Conservation (phyloP, 345 rosid species). For the Rhodomyrtus tomentosa region DNA sequence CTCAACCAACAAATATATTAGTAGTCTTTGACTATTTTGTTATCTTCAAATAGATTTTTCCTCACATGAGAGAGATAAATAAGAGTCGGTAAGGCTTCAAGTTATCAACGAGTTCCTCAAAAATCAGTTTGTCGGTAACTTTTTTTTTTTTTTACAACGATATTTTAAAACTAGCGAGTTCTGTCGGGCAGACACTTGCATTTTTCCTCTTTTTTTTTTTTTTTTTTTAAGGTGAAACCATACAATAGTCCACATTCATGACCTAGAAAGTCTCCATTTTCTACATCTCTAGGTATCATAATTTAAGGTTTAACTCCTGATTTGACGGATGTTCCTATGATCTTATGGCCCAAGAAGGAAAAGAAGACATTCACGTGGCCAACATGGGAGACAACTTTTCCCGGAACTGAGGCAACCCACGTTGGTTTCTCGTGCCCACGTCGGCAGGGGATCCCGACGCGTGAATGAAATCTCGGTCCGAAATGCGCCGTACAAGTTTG, state of each 20-base stretch:
- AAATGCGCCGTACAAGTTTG: neutral
- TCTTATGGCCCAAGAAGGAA: neutral
- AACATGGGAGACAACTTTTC: neutral
- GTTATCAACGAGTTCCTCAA: neutral
- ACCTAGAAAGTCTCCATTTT: no score
- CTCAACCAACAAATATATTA: no score
- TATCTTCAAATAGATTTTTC: no score
- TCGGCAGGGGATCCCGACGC: no score
- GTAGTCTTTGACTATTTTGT: no score
- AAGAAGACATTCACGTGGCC: fast-evolving
- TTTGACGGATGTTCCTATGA: neutral
- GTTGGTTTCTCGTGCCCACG: no score
- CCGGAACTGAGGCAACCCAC: neutral
- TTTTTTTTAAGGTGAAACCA: no score
- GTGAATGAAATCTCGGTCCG: neutral
- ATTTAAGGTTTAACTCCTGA: neutral
- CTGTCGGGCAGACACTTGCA: neutral
- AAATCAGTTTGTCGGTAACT: fast-evolving
- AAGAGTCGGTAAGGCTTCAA: neutral
- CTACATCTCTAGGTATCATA: no score
- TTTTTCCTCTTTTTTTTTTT: no score
- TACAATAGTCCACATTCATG: no score
- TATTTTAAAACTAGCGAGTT: neutral
- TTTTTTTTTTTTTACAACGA: neutral
- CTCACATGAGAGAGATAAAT: neutral